Evolutionary conservation across 352 stramenopile genomes (phyloP).

Genomic region (Pilasporangium apinafurcum): DNA sequence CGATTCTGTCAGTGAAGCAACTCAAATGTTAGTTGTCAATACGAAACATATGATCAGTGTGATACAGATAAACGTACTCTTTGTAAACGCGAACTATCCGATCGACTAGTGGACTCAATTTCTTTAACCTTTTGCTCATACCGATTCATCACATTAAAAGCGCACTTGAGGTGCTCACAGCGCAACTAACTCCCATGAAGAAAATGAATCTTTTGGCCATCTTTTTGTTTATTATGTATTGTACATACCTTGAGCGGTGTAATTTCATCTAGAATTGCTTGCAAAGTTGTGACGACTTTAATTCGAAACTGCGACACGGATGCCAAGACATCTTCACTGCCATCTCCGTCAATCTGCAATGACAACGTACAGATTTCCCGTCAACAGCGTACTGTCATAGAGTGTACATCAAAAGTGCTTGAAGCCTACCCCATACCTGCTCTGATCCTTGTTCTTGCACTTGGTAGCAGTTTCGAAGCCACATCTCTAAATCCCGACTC

Average conservation of each 20-base stretch:
- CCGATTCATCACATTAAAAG: slow-evolving; percentile 36
- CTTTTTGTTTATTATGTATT: not conserved
- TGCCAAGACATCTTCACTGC: too few species aligned
- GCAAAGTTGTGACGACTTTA: slow-evolving; percentile 48
- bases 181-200: slow-evolving; percentile 23
- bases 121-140: slow-evolving; percentile 60
- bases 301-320: slow-evolving; percentile 43
- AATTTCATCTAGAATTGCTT: slow-evolving; percentile 44
- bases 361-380: too few species aligned
- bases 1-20: slow-evolving; percentile 39
- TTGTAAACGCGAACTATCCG: slow-evolving; percentile 39
- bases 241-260: slow-evolving; percentile 41
- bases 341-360: too few species aligned
- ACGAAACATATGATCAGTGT: not conserved
- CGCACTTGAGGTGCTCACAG: slow-evolving; percentile 65
- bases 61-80: slow-evolving; percentile 24
- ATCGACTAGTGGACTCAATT: slow-evolving; percentile 31
- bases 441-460: not conserved
- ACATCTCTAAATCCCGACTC: slow-evolving; percentile 7
- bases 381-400: too few species aligned
- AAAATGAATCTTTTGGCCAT: not conserved
- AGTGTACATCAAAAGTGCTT: too few species aligned
- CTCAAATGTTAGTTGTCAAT: not conserved
- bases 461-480: not conserved
- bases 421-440: not conserved